Evolutionary conservation across 2,329 filamentous ascomycete species (phyloP).

Genomic region (Sordariomycetes sp.): DNA sequence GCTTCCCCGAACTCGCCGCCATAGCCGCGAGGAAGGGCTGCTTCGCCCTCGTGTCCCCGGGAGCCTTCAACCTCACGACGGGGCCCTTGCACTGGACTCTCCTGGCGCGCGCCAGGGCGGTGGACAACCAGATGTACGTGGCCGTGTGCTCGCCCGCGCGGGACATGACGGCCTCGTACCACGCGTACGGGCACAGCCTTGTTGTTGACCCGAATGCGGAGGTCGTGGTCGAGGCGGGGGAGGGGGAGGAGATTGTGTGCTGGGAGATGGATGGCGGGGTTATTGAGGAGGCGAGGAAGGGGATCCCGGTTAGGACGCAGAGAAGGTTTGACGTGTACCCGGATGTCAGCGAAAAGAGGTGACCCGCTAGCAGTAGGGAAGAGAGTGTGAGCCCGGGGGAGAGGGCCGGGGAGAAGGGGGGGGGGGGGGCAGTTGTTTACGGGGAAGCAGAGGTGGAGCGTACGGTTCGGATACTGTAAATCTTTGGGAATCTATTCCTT

Average conservation of each 20-base stretch:
- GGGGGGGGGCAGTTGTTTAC: too few relatives aligned
- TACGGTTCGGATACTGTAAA: background rate
- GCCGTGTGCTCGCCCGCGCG: slow-evolving; percentile 84
- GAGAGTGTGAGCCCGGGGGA: background rate
- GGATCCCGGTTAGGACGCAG: slow-evolving; percentile 75
- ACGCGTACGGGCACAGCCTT: slow-evolving; percentile 87
- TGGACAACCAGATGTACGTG: slow-evolving; percentile 93
- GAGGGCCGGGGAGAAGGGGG: too few relatives aligned
- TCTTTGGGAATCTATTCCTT: background rate
- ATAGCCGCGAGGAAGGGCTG: slow-evolving; percentile 77
- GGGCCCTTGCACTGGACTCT: slow-evolving; percentile 86
- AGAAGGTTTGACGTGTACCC: slow-evolving; percentile 91
- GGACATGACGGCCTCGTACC: slow-evolving; percentile 64
- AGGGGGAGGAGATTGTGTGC: slow-evolving; percentile 63
- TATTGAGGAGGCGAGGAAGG: slow-evolving; percentile 64
- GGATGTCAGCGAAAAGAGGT: slow-evolving; percentile 56
- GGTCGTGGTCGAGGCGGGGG: slow-evolving; percentile 67
- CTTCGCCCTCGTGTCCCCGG: slow-evolving; percentile 83
- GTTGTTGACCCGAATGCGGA: slow-evolving; percentile 78
- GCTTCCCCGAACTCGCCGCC: slow-evolving; percentile 87
- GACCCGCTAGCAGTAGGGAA: slow-evolving; percentile 6
- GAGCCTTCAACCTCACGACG: slow-evolving; percentile 93
- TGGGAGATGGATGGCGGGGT: slow-evolving; percentile 54
- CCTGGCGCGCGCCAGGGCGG: slow-evolving; percentile 66
- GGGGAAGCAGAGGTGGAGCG: background rate